Percentiles rank a stretch among this genome's conserved stretches.
Evolutionary conservation across 805 yeast genomes (phyloP).

Genomic region (Spencermartinsiella europaea): DNA sequence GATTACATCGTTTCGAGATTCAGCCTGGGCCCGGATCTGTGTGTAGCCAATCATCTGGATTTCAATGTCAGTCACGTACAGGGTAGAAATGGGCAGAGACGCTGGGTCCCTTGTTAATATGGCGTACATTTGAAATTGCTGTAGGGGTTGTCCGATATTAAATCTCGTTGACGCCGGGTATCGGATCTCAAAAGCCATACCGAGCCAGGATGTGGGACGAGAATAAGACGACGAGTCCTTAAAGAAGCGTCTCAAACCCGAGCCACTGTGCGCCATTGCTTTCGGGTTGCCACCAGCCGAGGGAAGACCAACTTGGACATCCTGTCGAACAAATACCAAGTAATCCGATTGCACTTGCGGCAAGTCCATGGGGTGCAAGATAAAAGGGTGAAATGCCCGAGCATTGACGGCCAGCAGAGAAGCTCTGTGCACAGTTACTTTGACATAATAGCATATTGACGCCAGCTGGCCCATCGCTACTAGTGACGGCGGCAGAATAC

Average conservation of each 20-base stretch:
- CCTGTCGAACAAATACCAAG: conserved; percentile 42
- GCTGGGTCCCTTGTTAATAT: too few species aligned
- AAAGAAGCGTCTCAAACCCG: too few species aligned
- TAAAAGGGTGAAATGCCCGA: conserved; percentile 46
- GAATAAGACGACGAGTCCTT: too few species aligned
- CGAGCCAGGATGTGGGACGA: too few species aligned
- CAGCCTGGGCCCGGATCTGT: conserved; percentile 28
- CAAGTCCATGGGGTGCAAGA: conserved; percentile 43
- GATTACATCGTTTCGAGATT: conserved; percentile 19
- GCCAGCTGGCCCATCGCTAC: conserved; percentile 25
- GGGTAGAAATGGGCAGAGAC: too few species aligned
- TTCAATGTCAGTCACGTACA: too few species aligned
- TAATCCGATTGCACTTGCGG: conserved; percentile 14
- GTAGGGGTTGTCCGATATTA: conserved; percentile 6
- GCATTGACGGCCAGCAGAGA: conserved; percentile 44
- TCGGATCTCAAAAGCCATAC: too few species aligned
- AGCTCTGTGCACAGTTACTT: conserved; percentile 54
- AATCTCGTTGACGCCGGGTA: conserved; percentile 21
- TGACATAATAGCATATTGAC: conserved; percentile 47
- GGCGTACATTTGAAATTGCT: too few species aligned
- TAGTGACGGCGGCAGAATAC: conserved; percentile 31
- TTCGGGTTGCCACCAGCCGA: conserved; percentile 10
- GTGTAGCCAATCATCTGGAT: conserved; percentile 33
- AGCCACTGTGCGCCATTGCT: too few species aligned
- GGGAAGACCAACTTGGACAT: conserved; percentile 19